phyloP scores from a whole-genome alignment of 2,329 filamentous ascomycete genomes.

The Ophiostoma sp. region DNA sequence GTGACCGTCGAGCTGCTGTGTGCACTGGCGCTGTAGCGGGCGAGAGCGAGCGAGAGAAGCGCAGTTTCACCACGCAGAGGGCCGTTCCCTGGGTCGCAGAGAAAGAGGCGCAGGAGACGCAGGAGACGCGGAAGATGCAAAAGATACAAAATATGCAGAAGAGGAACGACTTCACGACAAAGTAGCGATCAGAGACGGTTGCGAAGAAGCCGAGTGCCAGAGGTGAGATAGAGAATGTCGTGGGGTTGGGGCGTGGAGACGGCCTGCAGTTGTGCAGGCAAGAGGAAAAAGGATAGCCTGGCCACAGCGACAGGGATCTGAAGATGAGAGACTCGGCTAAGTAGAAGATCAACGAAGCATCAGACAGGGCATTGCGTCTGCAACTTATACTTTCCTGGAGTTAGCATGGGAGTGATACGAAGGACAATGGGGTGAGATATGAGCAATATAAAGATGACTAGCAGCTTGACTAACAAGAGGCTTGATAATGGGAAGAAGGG shows the following conservation, averaged over 20 bases:
- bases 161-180: not conserved
- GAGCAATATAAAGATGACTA: not conserved
- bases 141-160: not conserved
- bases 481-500: not conserved
- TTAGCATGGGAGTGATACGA: not conserved
- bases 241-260: constrained; percentile 14
- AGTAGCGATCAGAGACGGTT: not conserved
- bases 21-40: constrained; percentile 17
- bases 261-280: constrained; percentile 6
- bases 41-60: not conserved
- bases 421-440: not conserved
- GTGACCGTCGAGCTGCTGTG: constrained; percentile 14
- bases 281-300: not conserved
- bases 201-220: not conserved
- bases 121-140: not conserved
- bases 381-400: not conserved
- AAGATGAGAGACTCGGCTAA: not conserved
- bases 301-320: not conserved
- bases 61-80: not conserved
- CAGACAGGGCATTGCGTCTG: not conserved
- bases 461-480: not conserved
- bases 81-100: not conserved
- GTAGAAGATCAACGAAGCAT: not conserved
- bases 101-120: not conserved
- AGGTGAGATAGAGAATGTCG: not conserved